Evolutionary conservation across 441 rosid genomes (phyloP).

Genomic region (Rhodomyrtus psidioides): DNA sequence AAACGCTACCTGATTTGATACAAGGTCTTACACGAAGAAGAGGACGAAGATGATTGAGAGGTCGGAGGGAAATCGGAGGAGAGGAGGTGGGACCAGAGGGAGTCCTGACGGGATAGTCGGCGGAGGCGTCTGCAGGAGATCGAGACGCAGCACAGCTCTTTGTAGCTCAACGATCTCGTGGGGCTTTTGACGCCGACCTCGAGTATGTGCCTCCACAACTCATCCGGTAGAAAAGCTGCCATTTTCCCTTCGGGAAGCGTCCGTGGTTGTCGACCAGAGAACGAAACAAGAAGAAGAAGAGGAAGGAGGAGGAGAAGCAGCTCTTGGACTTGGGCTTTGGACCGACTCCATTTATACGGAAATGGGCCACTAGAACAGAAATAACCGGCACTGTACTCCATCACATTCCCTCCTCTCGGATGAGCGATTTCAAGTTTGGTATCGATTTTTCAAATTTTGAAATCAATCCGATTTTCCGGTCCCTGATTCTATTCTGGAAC

Average conservation of each 20-base stretch:
- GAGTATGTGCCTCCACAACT: conserved; percentile 65
- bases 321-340: background rate
- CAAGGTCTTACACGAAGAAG: conserved; percentile 23
- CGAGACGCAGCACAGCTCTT: conserved; percentile 71
- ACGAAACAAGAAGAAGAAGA: background rate
- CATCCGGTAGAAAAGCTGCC: conserved; percentile 53
- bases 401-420: background rate
- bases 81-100: conserved; percentile 55
- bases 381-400: background rate
- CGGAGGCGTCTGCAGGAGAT: conserved; percentile 69
- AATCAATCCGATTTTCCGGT: too few species aligned
- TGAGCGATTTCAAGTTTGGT: too few species aligned
- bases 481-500: too few species aligned
- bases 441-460: too few species aligned
- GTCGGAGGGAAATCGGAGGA: conserved; percentile 41
- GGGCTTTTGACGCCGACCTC: conserved; percentile 37
- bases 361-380: background rate
- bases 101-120: conserved; percentile 55
- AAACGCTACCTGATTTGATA: conserved; percentile 40
- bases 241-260: background rate
- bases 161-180: conserved; percentile 22
- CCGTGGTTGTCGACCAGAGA: background rate
- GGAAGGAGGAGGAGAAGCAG: background rate
- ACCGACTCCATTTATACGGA: background rate
- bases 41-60: conserved; percentile 1